These are phyloP conservation scores for Tulasnella sp. DNA, from an alignment of 768 basidiomycete species.

Conservation along the genomic window DNA sequence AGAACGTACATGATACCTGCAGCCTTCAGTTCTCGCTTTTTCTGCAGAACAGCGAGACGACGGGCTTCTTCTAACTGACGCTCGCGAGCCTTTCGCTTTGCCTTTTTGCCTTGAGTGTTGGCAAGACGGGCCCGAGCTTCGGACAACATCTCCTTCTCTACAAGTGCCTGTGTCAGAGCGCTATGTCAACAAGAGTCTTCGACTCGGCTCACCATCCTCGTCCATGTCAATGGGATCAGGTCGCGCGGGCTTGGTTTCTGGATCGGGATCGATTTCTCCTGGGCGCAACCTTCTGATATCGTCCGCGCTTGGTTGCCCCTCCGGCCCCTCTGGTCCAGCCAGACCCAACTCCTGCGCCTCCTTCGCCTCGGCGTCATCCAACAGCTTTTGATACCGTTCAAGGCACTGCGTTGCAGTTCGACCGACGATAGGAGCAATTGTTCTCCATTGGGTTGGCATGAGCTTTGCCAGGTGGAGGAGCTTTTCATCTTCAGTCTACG, in stretches of 20 bases:
- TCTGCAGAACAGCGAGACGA: conserved; percentile 88
- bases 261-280: conserved; percentile 98
- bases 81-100: conserved; percentile 96
- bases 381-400: conserved; percentile 93
- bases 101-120: conserved; percentile 99
- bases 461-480: conserved; percentile 93
- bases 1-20: conserved; percentile 83
- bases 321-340: conserved; percentile 65
- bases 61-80: conserved; percentile 95
- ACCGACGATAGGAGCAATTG: conserved; percentile 96
- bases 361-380: conserved; percentile 95
- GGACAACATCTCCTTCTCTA: conserved; percentile 99
- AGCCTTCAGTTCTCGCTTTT: conserved; percentile 95
- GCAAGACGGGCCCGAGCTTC: conserved; percentile 96
- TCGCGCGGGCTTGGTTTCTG: conserved; percentile 94
- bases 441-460: conserved; percentile 99
- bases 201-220: conserved; percentile 66
- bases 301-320: conserved; percentile 82
- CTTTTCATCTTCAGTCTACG: conserved; percentile 94
- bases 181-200: conserved; percentile 12
- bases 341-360: conserved; percentile 93
- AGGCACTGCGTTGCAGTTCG: conserved; percentile 96
- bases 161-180: conserved; percentile 6
- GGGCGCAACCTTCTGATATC: conserved; percentile 83
- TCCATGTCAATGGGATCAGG: conserved; percentile 99